A percentile compares a stretch with the other conserved stretches of the same genome.
Evolutionary conservation across 148 eudicot genomes (phyloP).

Genomic region (Talinum fruticosum): DNA sequence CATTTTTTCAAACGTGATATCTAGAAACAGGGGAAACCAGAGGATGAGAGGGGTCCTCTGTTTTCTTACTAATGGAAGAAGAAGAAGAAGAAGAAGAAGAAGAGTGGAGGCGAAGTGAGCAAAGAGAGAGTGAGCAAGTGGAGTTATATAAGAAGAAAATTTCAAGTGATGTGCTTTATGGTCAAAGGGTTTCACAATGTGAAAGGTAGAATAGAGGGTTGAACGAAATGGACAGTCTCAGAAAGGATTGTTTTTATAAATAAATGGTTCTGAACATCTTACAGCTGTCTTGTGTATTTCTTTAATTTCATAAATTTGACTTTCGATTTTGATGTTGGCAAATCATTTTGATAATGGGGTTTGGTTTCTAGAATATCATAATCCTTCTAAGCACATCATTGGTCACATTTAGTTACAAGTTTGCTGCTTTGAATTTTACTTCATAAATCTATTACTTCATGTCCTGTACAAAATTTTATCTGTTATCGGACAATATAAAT

Average conservation of each 20-base stretch:
- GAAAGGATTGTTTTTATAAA: background rate
- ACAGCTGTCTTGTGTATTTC: background rate
- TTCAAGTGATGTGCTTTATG: no score
- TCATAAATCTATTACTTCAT: no score
- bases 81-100: background rate
- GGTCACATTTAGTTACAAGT: no score
- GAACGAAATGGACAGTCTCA: background rate
- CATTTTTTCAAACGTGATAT: background rate
- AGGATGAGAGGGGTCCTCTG: background rate
- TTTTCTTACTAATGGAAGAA: background rate
- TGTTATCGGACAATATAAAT: no score
- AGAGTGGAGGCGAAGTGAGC: background rate
- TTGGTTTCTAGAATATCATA: no score
- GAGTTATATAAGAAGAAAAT: background rate
- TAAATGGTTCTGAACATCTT: background rate
- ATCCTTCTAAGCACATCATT: no score
- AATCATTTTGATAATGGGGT: no score
- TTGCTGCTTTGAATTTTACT: no score
- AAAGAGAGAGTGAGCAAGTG: background rate
- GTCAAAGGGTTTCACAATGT: constrained; percentile 3
- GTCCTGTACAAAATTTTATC: no score
- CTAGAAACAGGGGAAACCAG: background rate
- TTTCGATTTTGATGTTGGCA: background rate
- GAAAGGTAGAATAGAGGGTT: background rate
- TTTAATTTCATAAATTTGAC: background rate